Percentiles rank a stretch among this genome's conserved stretches.
phyloP scores from a whole-genome alignment of 169 alveolate species.

The Eimeria tenella region DNA sequence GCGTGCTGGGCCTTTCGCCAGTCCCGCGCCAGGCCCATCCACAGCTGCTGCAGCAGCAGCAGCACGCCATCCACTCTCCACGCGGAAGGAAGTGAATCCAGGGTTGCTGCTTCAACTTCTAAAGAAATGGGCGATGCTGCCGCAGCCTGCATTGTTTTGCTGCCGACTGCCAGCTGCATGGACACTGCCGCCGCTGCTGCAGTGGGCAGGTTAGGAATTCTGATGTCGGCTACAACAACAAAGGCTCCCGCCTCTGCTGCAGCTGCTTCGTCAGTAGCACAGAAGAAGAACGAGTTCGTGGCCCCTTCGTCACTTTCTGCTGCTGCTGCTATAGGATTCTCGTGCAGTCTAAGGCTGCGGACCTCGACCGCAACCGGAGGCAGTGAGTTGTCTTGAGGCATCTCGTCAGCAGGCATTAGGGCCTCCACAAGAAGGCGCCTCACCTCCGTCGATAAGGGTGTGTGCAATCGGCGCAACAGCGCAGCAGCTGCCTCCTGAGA shows the following conservation, averaged over 20 bases:
- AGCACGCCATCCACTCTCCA: conserved; percentile 47
- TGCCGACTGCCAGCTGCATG: neutral
- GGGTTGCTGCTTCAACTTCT: conserved; percentile 13
- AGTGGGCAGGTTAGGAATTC: neutral
- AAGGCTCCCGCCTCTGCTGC: neutral
- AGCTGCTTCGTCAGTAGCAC: neutral
- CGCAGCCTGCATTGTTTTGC: neutral
- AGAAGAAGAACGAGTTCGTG: neutral
- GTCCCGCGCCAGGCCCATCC: conserved; percentile 1
- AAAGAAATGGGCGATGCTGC: neutral
- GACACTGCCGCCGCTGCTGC: conserved; percentile 22
- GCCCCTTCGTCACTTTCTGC: neutral
- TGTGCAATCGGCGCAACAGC: neutral
- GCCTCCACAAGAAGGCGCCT: conserved; percentile 5
- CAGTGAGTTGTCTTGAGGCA: neutral
- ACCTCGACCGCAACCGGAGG: neutral
- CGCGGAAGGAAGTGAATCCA: neutral
- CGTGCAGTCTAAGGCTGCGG: conserved; percentile 34
- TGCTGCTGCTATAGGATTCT: neutral
- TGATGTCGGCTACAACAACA: neutral
- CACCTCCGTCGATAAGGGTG: neutral
- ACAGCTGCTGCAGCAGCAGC: conserved; percentile 59
- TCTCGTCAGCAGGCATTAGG: neutral
- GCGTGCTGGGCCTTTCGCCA: neutral
- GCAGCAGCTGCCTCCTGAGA: neutral